Percentiles rank a stretch among this genome's conserved stretches.
Conservation (phyloP, 140 eudicot genomes). For the Bidens hawaiensis region DNA sequence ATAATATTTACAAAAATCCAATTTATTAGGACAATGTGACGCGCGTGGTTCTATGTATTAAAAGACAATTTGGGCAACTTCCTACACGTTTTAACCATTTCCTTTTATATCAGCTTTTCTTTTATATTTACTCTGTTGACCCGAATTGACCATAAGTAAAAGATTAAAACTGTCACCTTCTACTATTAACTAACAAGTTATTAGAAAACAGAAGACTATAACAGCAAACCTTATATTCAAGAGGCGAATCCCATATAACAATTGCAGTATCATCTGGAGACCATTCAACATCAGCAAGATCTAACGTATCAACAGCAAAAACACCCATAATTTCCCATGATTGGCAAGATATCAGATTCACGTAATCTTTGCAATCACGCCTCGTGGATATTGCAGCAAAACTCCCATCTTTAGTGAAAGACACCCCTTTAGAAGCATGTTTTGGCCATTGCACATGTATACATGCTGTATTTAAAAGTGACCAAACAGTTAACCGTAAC, state of each 20-base stretch:
- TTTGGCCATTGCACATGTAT: conserved; percentile 94
- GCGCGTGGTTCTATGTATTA: neutral
- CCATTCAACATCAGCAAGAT: conserved; percentile 93
- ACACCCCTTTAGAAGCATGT: conserved; percentile 91
- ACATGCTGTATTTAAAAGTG: conserved; percentile 89
- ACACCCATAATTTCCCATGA: conserved; percentile 94
- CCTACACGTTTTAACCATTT: neutral
- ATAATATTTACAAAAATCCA: neutral
- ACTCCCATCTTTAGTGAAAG: conserved; percentile 92
- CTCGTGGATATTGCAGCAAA: conserved; percentile 93
- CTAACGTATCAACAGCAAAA: conserved; percentile 94
- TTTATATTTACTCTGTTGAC: neutral
- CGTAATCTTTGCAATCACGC: conserved; percentile 96
- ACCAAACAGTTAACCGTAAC: conserved; percentile 88
- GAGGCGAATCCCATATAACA: conserved; percentile 94
- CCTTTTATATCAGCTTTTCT: neutral
- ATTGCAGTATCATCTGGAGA: conserved; percentile 96
- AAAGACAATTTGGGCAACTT: neutral
- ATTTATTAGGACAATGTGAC: neutral
- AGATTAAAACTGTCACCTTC: neutral
- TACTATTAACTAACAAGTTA: neutral
- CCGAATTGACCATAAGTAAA: neutral
- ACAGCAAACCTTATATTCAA: conserved; percentile 76
- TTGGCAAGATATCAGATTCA: conserved; percentile 78
- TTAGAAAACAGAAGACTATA: neutral